Evolutionary conservation across 2,329 filamentous ascomycete species (phyloP), one percentile per base, ranked within the genome.

Genomic region (Ceratocystis alfenasii): DNA sequence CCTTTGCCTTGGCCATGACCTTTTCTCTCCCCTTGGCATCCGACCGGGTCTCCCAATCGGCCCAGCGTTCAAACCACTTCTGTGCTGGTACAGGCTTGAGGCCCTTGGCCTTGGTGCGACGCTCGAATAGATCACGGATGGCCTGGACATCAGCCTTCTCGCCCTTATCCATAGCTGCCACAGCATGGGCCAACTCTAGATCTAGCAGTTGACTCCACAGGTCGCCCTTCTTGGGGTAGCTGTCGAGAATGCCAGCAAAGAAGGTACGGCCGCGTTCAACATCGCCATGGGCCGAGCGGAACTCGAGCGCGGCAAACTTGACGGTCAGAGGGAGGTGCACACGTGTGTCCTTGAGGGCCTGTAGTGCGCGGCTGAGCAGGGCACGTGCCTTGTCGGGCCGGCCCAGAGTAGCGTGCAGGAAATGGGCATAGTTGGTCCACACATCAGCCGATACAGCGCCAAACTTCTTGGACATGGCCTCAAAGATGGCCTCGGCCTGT

Each of bases 381-480:
- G 84, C 85, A 65, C 91, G 87, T 2, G 87, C 89, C 6, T 86
- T 84, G n/a, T 87, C 87, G 0, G 90, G 83, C 10, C 87, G 81
- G 67, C 82, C 79, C 68, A 84, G 77, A 0, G 84, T 88, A 67
- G 87, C 86, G 77, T 96, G 88, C 66, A 99, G 81, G 81, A 96
- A 97, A 72, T 88, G 88, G 28, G 92, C 93, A 76, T 96, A 97
- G 79, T 97, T 96, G 75, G 88, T 81, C 90, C 92, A 99, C 70
- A 96, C 85, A 64, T 86, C 83, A 8, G 89, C 87, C 5, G 87
- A 84, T 70, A 87, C 85, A 69, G 88, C 87, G 72, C 94, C 90
- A 68, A 90, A 92, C 77, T 95, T 96, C 79, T 94, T 95, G 71
- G 89, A 80, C 76, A 95, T 89, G 50, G 81, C 78, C 74, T 94